Percentiles rank a stretch among this genome's conserved stretches.
Evolutionary conservation across 208 protist species (phyloP).

Genomic region (Trypanosomatidae sp.): DNA sequence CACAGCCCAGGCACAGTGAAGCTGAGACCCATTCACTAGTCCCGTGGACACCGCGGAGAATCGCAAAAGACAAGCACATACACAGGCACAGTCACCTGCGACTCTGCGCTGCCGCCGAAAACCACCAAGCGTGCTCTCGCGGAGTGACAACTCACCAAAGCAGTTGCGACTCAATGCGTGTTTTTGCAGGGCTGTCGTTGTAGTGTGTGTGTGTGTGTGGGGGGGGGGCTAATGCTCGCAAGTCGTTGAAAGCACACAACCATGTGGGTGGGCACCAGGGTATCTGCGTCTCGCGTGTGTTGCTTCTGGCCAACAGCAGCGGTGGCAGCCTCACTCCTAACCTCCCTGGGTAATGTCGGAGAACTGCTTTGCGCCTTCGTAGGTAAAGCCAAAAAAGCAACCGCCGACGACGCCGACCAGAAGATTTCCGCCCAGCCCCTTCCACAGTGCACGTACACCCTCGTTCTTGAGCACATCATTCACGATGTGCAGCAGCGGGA

Average conservation of each 20-base stretch:
- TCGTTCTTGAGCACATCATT: conserved; percentile 52
- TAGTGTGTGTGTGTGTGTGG: background rate
- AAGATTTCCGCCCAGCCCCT: conserved; percentile 70
- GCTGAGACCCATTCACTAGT: background rate
- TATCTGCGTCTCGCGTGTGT: background rate
- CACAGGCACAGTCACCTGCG: background rate
- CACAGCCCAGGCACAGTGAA: background rate
- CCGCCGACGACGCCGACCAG: conserved; percentile 64
- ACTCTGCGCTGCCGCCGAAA: background rate
- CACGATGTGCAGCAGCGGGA: conserved; percentile 47
- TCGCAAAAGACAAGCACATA: background rate
- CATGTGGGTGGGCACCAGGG: background rate
- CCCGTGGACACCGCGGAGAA: background rate
- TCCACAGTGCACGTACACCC: conserved; percentile 62
- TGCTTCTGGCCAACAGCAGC: background rate
- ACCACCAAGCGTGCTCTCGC: background rate
- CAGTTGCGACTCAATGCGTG: too few relatives aligned
- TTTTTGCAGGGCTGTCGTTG: background rate
- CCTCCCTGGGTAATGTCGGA: conserved; percentile 49
- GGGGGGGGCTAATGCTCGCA: background rate
- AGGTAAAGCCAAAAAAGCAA: conserved; percentile 74
- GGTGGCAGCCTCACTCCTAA: background rate
- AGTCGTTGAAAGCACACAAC: background rate
- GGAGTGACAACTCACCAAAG: background rate
- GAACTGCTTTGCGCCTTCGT: conserved; percentile 79